Evolutionary conservation across 1,139 yeast species (phyloP).

Genomic region (Tardiomyces depauwii): DNA sequence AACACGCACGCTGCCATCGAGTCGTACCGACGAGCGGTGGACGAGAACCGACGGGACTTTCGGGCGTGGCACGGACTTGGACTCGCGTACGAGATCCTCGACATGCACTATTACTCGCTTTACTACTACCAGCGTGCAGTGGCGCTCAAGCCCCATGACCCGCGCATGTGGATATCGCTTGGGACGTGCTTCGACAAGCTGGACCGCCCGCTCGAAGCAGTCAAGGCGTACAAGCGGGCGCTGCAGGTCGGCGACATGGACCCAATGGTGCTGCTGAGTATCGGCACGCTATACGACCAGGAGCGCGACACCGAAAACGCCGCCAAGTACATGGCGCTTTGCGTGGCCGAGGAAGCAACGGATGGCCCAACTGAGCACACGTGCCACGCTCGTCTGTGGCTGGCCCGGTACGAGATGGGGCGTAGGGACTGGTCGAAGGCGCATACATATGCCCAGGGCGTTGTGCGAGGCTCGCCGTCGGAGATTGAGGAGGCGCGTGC

Average conservation of each 20-base stretch:
- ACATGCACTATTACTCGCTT: slow-evolving; percentile 86
- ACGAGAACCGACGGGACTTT: slow-evolving; percentile 79
- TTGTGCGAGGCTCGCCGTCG: slow-evolving; percentile 68
- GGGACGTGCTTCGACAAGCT: slow-evolving; percentile 85
- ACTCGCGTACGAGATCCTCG: slow-evolving; percentile 94
- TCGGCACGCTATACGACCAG: slow-evolving; percentile 60
- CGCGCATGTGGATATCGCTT: slow-evolving; percentile 94
- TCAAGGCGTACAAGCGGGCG: slow-evolving; percentile 43
- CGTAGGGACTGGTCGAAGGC: slow-evolving; percentile 55
- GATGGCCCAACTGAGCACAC: slow-evolving; percentile 63
- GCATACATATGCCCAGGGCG: slow-evolving; percentile 59
- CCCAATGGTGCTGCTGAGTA: slow-evolving; percentile 45
- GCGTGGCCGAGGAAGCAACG: slow-evolving; percentile 56
- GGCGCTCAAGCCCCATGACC: slow-evolving; percentile 67
- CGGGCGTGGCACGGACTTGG: slow-evolving; percentile 99
- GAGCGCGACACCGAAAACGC: slow-evolving; percentile 44
- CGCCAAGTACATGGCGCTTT: slow-evolving; percentile 52
- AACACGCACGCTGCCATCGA: slow-evolving; percentile 98
- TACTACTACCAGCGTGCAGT: slow-evolving; percentile 92
- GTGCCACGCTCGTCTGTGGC: slow-evolving; percentile 77
- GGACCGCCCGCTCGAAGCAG: slow-evolving; percentile 53
- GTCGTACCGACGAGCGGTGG: slow-evolving; percentile 87
- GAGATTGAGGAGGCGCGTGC: slow-evolving; percentile 86
- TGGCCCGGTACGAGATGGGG: slow-evolving; percentile 59
- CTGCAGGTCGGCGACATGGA: slow-evolving; percentile 37